These are phyloP conservation scores for Endothia cerciana DNA, from an alignment of 2,329 filamentous ascomycete species.

Conservation along the genomic window DNA sequence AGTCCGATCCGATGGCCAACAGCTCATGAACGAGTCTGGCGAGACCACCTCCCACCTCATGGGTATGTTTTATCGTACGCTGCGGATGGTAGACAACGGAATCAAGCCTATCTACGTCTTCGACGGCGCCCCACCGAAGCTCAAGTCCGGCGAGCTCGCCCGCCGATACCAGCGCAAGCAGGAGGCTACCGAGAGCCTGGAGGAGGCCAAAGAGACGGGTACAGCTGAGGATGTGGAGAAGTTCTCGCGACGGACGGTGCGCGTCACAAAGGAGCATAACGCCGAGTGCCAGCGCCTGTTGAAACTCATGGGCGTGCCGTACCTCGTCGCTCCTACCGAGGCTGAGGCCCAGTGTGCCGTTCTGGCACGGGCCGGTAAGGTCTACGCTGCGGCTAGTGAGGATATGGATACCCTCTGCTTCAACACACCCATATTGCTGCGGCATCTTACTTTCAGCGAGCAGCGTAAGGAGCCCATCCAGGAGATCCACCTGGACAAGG, in stretches of 20 bases:
- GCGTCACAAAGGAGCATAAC: conserved; percentile 96
- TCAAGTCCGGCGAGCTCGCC: conserved; percentile 95
- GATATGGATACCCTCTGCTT: conserved; percentile 99
- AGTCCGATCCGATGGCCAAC: conserved; percentile 93
- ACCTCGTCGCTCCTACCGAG: conserved; percentile 92
- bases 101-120: conserved; percentile 99
- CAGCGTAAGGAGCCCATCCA: conserved; percentile 97
- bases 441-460: conserved; percentile 95
- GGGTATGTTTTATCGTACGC: conserved; percentile 99
- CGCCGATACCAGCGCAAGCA: conserved; percentile 95
- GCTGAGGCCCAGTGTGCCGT: conserved; percentile 96
- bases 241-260: conserved; percentile 89
- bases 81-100: conserved; percentile 97
- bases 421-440: conserved; percentile 84
- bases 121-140: conserved; percentile 92
- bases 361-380: conserved; percentile 87
- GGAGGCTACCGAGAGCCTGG: conserved; percentile 85
- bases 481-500: conserved; percentile 87
- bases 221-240: conserved; percentile 98
- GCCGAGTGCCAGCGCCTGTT: conserved; percentile 88
- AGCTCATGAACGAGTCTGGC: conserved; percentile 91
- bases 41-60: conserved; percentile 98
- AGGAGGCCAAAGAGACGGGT: conserved; percentile 96
- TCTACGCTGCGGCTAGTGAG: conserved; percentile 94
- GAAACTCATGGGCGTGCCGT: conserved; percentile 95